Evolutionary conservation across 495 filamentous ascomycete species (phyloP).

Genomic region (Penicillium macrosclerotiorum): DNA sequence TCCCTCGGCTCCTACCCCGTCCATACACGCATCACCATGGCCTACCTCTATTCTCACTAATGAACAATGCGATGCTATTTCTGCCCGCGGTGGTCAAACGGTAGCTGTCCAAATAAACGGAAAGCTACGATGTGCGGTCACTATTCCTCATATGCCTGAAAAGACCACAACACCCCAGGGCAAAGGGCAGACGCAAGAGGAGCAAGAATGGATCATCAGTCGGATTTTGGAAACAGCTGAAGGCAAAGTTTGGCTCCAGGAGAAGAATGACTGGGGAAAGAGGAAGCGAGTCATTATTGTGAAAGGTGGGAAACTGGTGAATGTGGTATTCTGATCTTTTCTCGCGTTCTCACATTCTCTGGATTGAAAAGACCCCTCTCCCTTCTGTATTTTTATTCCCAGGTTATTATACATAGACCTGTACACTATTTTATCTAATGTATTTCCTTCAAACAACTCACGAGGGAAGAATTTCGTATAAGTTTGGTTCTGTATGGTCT

Average conservation of each 20-base stretch:
- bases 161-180: conserved; percentile 16
- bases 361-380: too few species aligned
- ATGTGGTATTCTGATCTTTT: conserved; percentile 46
- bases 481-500: too few species aligned
- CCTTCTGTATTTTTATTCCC: too few species aligned
- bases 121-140: conserved; percentile 61
- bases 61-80: conserved; percentile 48
- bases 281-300: conserved; percentile 45
- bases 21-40: conserved; percentile 53
- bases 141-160: conserved; percentile 46
- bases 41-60: conserved; percentile 44
- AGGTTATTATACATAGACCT: conserved; percentile 1
- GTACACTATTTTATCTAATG: too few species aligned
- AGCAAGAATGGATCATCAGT: conserved; percentile 57
- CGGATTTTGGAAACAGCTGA: conserved; percentile 47
- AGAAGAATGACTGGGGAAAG: conserved; percentile 48
- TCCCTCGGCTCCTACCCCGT: conserved; percentile 12
- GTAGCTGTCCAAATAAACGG: conserved; percentile 78
- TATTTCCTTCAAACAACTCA: too few species aligned
- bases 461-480: too few species aligned
- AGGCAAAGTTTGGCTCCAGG: conserved; percentile 45
- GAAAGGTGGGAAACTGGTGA: conserved; percentile 47
- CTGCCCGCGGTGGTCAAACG: conserved; percentile 36
- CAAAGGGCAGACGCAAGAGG: conserved; percentile 21
- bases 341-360: too few species aligned